Percentiles rank a stretch among this genome's conserved stretches.
These are phyloP conservation scores for Fennellomyces sp. DNA, from an alignment of 371 early-diverging fungal genomes.

Conservation along the genomic window DNA sequence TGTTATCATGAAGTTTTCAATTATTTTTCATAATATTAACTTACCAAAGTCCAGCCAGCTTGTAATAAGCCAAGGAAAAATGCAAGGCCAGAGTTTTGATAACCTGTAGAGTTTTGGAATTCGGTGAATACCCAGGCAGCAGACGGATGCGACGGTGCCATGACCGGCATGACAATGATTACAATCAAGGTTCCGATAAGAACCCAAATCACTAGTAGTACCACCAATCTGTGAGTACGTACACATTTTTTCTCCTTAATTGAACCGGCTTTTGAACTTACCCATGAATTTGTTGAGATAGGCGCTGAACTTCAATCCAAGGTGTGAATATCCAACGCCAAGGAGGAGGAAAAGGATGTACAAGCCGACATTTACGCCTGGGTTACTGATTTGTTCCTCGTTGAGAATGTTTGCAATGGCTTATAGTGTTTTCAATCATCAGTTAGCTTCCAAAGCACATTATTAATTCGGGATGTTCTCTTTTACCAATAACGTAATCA, in stretches of 20 bases:
- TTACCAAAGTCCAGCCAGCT: constrained; percentile 38
- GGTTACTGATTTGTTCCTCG: constrained; percentile 14
- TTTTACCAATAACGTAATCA: constrained; percentile 30
- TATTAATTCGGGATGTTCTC: too few species aligned
- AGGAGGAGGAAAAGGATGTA: constrained; percentile 25
- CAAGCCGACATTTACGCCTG: constrained; percentile 40
- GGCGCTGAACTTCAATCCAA: constrained; percentile 31
- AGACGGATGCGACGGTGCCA: constrained; percentile 36
- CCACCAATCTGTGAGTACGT: too few species aligned
- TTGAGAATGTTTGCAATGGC: constrained; percentile 30
- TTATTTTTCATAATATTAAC: too few species aligned
- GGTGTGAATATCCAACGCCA: constrained; percentile 22
- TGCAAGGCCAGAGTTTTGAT: constrained; percentile 25
- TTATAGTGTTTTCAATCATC: too few species aligned
- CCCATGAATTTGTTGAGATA: constrained; percentile 34
- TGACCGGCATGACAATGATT: constrained; percentile 31
- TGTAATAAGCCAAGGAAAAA: constrained; percentile 45
- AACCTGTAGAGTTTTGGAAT: constrained; percentile 41
- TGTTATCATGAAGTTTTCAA: too few species aligned
- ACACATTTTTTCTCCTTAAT: too few species aligned
- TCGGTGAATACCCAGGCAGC: constrained; percentile 46
- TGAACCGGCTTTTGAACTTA: too few species aligned
- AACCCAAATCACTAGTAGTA: constrained; percentile 42
- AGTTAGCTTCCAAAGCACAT: too few species aligned
- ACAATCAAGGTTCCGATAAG: constrained; percentile 36